Base-by-base conservation (phyloP, 306 rosid genomes). In the Vigna nakashimae region DNA sequence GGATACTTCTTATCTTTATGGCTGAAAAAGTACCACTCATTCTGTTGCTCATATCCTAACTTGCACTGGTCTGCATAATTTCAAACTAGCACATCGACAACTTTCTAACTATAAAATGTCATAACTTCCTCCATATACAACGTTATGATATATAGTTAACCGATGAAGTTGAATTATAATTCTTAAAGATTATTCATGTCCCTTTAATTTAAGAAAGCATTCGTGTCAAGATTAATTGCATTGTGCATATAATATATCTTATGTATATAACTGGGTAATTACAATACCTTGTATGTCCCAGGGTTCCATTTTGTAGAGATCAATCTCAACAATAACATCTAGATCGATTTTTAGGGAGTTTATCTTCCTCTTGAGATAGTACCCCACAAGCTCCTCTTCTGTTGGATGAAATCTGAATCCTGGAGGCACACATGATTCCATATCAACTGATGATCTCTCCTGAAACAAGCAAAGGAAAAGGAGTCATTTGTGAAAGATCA, bases 391-490 rank as follows among this genome's bases (percentile, higher is more conserved):
- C 78, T 93, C 98, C 60, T 91, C 98, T 75, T 93, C 98, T n/a
- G 98, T 93, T n/a, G 98, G 98, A 69, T 89, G 98, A 91, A 93
- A 93, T 83, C 98, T 86, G 46, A 93, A 93, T 32, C 98, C 98
- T 36, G 98, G 98, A 59, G 98, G 98, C 5, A 93, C 97, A 83
- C 93, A 83, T 53, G 93, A 90, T 80, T 91, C 98, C 92, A 88
- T 90, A 78, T 91, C 91, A 83, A 87, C 83, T 72, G 72, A 64
- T 79, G 77, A 58, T 80, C 83, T 86, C 79, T 82, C 85, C 87
- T 83, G 81, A 62, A 78, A 78, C 28, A 51, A 73, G 32, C 55
- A 69, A 65, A 81, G 22, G 17, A 58, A 73, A 66, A 72, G 11
- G 55, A 40, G 40, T 78, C 26, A 30, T 62, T 26, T 7, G 52